Base-by-base conservation (phyloP, 805 yeast species). In the Starmera quercuum region DNA sequence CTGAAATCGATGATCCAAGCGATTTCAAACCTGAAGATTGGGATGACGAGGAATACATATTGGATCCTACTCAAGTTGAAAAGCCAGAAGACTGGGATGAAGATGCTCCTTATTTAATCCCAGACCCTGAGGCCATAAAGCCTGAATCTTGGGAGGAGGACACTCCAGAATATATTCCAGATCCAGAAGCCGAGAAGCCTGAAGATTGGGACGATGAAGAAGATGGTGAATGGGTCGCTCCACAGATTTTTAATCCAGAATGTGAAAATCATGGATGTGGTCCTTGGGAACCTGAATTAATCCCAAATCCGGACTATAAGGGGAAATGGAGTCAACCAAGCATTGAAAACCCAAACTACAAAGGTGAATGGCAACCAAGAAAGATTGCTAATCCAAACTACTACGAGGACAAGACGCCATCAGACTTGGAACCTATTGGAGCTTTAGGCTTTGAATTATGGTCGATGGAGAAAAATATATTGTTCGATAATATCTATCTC, bases 61-160 rank as follows among this genome's bases (percentile, higher is more conserved):
- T 77, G 17, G 96, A 88, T 57, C 86, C 87, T 18, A 61, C 61
- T 5, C 58, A 67, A 45, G 65, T 75, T 13, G 57, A 36, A 23
- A 84, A 85, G 58, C 96, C 96, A 7, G 84, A 61, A 4, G 92
- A 83, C 51, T 88, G 94, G 83, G 95, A 86, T 51, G 87, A 76
- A 53, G 64, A 60, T 33, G 79, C 75, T 36, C 90, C 84, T 15
- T 53, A 58, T 41, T 51, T 61, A 48, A 80, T 88, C 38, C 64
- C 73, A 10, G 92, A 88, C 55, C 82, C 87, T 14, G 58, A 63
- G 5, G 82, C 79, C 7, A 49, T 31, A 7, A 81, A 73, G 55
- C 97, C 97, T 7, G 79, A 60, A 19, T 79, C 72, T 41, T 88
- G 97, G 97, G 74, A 76, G 45, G 95, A 80, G 48, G 66, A 67